phyloP scores from a whole-genome alignment of 129 eudicot genomes.

The Saposhnikovia divaricata region DNA sequence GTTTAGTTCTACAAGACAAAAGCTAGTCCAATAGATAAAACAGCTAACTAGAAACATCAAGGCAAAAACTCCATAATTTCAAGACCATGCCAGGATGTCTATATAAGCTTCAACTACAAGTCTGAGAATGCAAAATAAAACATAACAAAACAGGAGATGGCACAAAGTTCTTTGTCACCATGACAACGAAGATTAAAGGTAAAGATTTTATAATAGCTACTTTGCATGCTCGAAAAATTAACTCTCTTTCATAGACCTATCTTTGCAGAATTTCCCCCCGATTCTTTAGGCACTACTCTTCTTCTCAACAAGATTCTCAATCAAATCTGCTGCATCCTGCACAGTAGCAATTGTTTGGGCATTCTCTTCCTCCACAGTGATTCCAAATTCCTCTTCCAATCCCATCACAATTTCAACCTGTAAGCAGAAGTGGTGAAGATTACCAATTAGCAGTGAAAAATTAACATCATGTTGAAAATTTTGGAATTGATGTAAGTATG shows the following conservation, averaged over 20 bases:
- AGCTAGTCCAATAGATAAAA: background rate
- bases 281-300: conserved; percentile 16
- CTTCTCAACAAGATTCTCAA: conserved; percentile 53
- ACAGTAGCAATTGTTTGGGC: conserved; percentile 80
- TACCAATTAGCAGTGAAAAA: background rate
- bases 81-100: background rate
- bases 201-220: background rate
- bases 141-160: conserved; percentile 1
- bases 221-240: background rate
- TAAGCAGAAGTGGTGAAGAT: background rate
- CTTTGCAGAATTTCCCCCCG: conserved; percentile 11
- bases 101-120: background rate
- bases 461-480: background rate
- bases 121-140: background rate
- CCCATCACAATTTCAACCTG: conserved; percentile 98
- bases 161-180: background rate
- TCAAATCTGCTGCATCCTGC: conserved; percentile 88
- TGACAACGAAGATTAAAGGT: background rate
- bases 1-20: too few relatives aligned
- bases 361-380: conserved; percentile 79
- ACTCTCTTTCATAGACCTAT: conserved; percentile 6
- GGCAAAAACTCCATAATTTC: background rate
- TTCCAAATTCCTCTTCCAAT: conserved; percentile 81
- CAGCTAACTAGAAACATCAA: background rate
- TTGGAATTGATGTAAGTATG: background rate